phyloP scores from a whole-genome alignment of 768 basidiomycete species.

The Hericium alpestre region DNA sequence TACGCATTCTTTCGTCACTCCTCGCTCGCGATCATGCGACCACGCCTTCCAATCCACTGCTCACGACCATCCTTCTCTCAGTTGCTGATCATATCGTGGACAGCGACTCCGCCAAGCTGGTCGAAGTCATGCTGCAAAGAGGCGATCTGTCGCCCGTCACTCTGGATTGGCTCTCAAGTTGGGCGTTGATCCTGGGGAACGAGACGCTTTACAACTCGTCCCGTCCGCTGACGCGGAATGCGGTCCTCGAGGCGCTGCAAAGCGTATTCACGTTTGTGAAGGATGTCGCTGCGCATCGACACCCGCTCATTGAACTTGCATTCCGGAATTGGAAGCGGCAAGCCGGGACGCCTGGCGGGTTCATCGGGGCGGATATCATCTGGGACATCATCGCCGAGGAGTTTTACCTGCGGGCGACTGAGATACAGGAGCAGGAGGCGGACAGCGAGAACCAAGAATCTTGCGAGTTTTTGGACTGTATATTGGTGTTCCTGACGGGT shows the following conservation, averaged over 20 bases:
- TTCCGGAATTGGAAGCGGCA: conserved; percentile 37
- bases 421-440: conserved; percentile 33
- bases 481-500: conserved; percentile 9
- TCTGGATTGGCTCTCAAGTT: conserved; percentile 60
- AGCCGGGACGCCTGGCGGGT: conserved; percentile 6
- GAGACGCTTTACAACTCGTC: conserved; percentile 19
- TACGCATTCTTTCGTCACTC: conserved; percentile 50
- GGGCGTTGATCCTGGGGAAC: conserved; percentile 48
- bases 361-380: conserved; percentile 12
- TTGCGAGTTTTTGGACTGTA: conserved; percentile 2
- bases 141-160: conserved; percentile 63
- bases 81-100: conserved; percentile 66
- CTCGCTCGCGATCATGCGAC: conserved; percentile 49
- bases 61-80: conserved; percentile 53
- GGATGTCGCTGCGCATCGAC: conserved; percentile 59
- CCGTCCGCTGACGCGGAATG: conserved; percentile 42
- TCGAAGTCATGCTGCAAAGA: conserved; percentile 52
- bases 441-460: conserved; percentile 13
- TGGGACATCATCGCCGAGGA: conserved; percentile 17
- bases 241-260: conserved; percentile 47
- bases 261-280: conserved; percentile 53
- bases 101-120: conserved; percentile 50
- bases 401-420: conserved; percentile 18
- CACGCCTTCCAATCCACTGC: conserved; percentile 44
- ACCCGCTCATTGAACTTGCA: conserved; percentile 40